Percentiles rank a stretch among this genome's conserved stretches.
Evolutionary conservation across 2,329 filamentous ascomycete species (phyloP).

Genomic region (Pleomassaria siparia): DNA sequence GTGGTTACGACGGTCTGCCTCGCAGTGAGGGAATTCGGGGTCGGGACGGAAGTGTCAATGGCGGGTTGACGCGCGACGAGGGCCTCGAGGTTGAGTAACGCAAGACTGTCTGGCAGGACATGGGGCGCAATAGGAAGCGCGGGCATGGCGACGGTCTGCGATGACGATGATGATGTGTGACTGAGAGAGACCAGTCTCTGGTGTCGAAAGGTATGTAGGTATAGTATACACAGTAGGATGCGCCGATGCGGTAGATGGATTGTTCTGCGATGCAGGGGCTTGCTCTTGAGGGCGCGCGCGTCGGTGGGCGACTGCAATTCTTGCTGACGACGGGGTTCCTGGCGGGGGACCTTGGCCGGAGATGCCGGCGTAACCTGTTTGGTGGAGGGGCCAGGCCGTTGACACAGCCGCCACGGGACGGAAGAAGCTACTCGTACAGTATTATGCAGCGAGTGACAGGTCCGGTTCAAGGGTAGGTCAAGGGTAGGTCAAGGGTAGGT

Average conservation of each 20-base stretch:
- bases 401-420: no score
- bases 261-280: not conserved
- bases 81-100: slow-evolving; percentile 16
- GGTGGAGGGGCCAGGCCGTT: not conserved
- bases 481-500: no score
- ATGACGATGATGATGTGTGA: slow-evolving; percentile 9
- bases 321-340: slow-evolving; percentile 1
- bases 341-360: slow-evolving; percentile 2
- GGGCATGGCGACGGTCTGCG: slow-evolving; percentile 24
- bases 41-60: slow-evolving; percentile 10
- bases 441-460: not conserved
- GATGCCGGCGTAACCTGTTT: not conserved
- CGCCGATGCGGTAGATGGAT: not conserved
- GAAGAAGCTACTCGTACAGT: no score
- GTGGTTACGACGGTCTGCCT: slow-evolving; percentile 12
- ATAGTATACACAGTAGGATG: no score
- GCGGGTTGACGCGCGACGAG: slow-evolving; percentile 21
- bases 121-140: slow-evolving; percentile 20
- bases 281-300: not conserved
- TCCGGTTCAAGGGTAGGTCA: no score
- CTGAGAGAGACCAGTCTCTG: slow-evolving; percentile 9
- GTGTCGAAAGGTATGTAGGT: not conserved
- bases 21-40: slow-evolving; percentile 15
- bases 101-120: slow-evolving; percentile 26
- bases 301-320: not conserved